Conservation (phyloP, 441 rosid species). For the Macaranga tanarius region DNA sequence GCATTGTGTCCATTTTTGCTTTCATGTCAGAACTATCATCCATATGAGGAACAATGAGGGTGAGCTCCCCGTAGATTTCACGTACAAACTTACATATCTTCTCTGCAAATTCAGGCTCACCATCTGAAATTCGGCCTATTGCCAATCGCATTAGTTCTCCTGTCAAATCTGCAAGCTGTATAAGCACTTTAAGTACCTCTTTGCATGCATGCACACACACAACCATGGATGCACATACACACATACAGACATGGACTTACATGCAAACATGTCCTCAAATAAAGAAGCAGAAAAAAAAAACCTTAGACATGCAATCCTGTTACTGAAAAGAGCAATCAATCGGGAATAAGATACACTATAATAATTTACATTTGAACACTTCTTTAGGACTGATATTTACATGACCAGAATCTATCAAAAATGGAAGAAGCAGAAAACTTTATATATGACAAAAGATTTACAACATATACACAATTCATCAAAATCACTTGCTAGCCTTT, state of each 20-base stretch:
- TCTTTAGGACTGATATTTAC: no score
- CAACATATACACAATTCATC: not conserved
- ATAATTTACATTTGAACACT: not conserved
- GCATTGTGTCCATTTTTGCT: constrained; percentile 85
- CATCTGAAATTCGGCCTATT: constrained; percentile 85
- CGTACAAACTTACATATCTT: constrained; percentile 76
- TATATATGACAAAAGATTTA: not conserved
- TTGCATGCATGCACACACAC: not conserved
- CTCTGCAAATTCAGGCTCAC: constrained; percentile 75
- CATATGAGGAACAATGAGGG: constrained; percentile 75
- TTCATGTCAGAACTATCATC: constrained; percentile 84
- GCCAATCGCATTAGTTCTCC: constrained; percentile 97
- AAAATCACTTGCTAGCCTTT: not conserved
- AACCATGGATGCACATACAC: not conserved
- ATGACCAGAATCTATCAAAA: not conserved
- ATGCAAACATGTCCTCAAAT: not conserved
- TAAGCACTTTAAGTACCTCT: constrained; percentile 22
- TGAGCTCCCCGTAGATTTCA: constrained; percentile 76
- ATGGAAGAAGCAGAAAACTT: not conserved
- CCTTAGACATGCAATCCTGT: not conserved
- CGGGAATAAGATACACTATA: not conserved
- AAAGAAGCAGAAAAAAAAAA: no score
- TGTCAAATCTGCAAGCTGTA: constrained; percentile 92
- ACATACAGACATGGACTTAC: not conserved
- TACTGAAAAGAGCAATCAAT: not conserved